Conservation (phyloP, 176 grass and related monocot species). For the Miscanthus lutarioriparius region DNA sequence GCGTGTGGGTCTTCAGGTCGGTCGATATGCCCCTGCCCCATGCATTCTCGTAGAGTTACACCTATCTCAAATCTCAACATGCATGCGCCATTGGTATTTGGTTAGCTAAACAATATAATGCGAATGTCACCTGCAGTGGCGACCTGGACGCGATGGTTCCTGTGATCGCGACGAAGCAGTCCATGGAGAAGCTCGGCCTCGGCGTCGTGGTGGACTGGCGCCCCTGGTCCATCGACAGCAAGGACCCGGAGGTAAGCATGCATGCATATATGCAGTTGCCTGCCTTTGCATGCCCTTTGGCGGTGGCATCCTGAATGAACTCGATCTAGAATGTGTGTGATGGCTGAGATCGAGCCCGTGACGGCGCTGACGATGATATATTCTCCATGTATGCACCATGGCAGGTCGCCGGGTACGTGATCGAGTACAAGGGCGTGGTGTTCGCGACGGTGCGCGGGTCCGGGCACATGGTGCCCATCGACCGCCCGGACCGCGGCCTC, state of each 20-base stretch:
- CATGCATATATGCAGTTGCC: not conserved
- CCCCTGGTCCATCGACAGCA: constrained; percentile 42
- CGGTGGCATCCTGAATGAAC: not conserved
- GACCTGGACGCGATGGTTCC: constrained; percentile 65
- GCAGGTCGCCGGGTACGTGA: constrained; percentile 61
- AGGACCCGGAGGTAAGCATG: not conserved
- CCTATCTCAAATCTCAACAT: not conserved
- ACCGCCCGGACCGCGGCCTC: constrained; percentile 49
- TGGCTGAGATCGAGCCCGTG: not conserved
- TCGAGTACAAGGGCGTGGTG: constrained; percentile 45
- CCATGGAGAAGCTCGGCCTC: constrained; percentile 46
- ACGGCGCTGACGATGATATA: not conserved
- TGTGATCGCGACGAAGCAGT: constrained; percentile 49
- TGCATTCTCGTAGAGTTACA: not conserved
- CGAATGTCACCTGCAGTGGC: constrained; percentile 20
- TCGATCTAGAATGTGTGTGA: not conserved
- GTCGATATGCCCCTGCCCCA: not conserved
- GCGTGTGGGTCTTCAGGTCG: constrained; percentile 52
- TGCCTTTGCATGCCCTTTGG: not conserved
- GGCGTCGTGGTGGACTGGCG: constrained; percentile 42
- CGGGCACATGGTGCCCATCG: constrained; percentile 49
- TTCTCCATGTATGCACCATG: not conserved
- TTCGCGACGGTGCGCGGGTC: constrained; percentile 60
- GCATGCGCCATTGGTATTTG: not conserved
- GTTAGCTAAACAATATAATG: not conserved